phyloP scores from a whole-genome alignment of 2,329 filamentous ascomycete species.

The Fusarium marasasianum region DNA sequence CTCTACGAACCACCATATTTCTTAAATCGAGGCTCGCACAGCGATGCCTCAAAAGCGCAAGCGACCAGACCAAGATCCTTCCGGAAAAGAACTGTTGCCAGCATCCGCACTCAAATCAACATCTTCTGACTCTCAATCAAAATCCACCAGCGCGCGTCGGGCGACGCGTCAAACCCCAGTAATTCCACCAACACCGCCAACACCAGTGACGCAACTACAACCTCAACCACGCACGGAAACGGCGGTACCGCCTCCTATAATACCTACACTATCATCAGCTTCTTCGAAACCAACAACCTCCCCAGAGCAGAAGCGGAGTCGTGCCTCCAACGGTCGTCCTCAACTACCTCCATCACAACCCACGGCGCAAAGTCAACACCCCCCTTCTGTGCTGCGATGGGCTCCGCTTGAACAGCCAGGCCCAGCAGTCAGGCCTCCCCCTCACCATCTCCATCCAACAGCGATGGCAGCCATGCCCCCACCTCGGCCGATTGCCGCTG shows the following conservation, averaged over 20 bases:
- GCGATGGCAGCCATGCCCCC: constrained; percentile 39
- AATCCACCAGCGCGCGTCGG: constrained; percentile 47
- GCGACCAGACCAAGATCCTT: constrained; percentile 44
- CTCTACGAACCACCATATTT: background rate
- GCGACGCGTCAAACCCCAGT: constrained; percentile 53
- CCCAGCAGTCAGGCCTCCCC: constrained; percentile 17
- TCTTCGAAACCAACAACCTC: background rate
- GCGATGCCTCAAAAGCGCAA: constrained; percentile 53
- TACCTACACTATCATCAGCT: constrained; percentile 23
- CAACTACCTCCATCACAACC: constrained; percentile 13
- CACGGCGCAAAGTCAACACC: constrained; percentile 16
- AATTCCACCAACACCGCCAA: constrained; percentile 44
- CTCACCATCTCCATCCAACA: background rate
- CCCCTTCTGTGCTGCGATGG: constrained; percentile 38
- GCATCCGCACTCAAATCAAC: background rate
- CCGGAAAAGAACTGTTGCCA: constrained; percentile 10
- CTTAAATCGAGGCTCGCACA: constrained; percentile 26
- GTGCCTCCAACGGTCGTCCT: constrained; percentile 15
- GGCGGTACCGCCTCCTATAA: constrained; percentile 24
- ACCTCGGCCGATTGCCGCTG: constrained; percentile 13
- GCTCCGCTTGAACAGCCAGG: constrained; percentile 38
- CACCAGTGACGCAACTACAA: constrained; percentile 33
- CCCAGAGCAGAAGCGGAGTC: constrained; percentile 36
- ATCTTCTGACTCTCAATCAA: constrained; percentile 19
- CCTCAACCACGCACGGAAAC: constrained; percentile 33